Base-by-base conservation (phyloP, 2,329 filamentous ascomycete genomes). In the Trichoderma polysporum region DNA sequence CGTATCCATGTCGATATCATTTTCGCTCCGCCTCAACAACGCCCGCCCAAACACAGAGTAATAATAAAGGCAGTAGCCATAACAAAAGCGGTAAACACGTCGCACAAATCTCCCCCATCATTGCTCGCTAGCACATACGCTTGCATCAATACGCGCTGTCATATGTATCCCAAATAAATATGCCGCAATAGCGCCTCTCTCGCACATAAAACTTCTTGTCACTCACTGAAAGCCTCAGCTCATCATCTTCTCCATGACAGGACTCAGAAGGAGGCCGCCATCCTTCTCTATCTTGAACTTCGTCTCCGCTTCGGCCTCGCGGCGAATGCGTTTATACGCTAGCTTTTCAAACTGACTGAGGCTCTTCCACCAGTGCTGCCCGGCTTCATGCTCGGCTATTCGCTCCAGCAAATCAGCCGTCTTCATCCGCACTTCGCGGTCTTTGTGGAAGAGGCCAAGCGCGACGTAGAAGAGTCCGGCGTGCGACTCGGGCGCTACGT, bases 401-500 rank as follows among this genome's bases (percentile, higher is more conserved):
- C 93, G 86, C 71, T 94, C 93, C 25, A 99, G 79, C 39, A 99
- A 80, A 68, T 91, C 91, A 1, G 92, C 90, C 2, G 92, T 91
- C 65, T 88, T 88, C 72, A 90, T 80, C 39, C 95, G 86, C 12
- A 97, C 94, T 60, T 93, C 90, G 39, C 85, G 84, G 70, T 94
- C 89, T 65, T 93, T 93, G 80, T 99, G 95, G 77, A 98, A 97
- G 6, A 99, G 83, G 0, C 95, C 95, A 60, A 98, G 85, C 5
- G 91, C 92, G 29, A 99, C 80, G 73, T 97, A 97, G 77, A 98
- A 98, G 3, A 98, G 84, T 0, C 93, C 95, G 0, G 91, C 91
- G 73, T 95, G 92, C 31, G 88, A 91, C 79, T 97, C 93, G 8
- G 93, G 93, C 6, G 93, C 90, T 7, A 95, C 91, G 31, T 88